Evolutionary conservation across 176 grass and related monocot species (phyloP).

Genomic region (Musa troglodytarum): DNA sequence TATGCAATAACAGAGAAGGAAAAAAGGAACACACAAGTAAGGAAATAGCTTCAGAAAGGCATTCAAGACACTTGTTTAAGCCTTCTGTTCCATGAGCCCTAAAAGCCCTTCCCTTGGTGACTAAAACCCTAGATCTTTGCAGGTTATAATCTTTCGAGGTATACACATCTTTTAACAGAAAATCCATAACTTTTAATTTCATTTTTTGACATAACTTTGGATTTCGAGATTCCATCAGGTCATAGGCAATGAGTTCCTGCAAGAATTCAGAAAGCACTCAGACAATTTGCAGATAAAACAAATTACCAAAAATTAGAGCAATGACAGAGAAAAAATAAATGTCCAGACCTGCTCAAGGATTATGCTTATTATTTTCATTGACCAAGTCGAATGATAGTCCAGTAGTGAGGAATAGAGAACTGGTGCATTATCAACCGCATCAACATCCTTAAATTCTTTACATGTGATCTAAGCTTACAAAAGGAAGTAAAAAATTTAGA

Average conservation of each 20-base stretch:
- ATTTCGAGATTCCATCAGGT: slow-evolving; percentile 34
- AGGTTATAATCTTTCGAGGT: slow-evolving; percentile 39
- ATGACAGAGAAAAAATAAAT: slow-evolving; percentile 19
- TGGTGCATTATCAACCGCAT: slow-evolving; percentile 26
- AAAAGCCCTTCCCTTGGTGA: slow-evolving; percentile 51
- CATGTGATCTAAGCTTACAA: slow-evolving; percentile 30
- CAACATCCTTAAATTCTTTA: slow-evolving; percentile 41
- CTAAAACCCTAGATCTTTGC: slow-evolving; percentile 58
- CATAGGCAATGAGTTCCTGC: slow-evolving; percentile 63
- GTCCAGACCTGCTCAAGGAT: slow-evolving; percentile 66
- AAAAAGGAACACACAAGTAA: slow-evolving; percentile 57
- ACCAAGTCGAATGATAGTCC: slow-evolving; percentile 21
- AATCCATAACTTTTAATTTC: slow-evolving; percentile 51
- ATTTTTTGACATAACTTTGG: slow-evolving; percentile 41
- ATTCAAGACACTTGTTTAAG: slow-evolving; percentile 45
- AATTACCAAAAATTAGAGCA: slow-evolving; percentile 7
- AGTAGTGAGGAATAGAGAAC: slow-evolving; percentile 52
- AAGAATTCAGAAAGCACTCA: slow-evolving; percentile 15
- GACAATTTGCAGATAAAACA: slow-evolving; percentile 10
- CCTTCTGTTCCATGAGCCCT: slow-evolving; percentile 46
- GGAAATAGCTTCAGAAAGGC: slow-evolving; percentile 66
- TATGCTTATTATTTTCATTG: slow-evolving; percentile 49
- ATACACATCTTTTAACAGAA: slow-evolving; percentile 73
- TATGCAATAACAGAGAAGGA: too few relatives aligned
- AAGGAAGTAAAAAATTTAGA: slow-evolving; percentile 3